Evolutionary conservation across 176 grass and related monocot species (phyloP).

Genomic region (Rhynchospora breviuscula): DNA sequence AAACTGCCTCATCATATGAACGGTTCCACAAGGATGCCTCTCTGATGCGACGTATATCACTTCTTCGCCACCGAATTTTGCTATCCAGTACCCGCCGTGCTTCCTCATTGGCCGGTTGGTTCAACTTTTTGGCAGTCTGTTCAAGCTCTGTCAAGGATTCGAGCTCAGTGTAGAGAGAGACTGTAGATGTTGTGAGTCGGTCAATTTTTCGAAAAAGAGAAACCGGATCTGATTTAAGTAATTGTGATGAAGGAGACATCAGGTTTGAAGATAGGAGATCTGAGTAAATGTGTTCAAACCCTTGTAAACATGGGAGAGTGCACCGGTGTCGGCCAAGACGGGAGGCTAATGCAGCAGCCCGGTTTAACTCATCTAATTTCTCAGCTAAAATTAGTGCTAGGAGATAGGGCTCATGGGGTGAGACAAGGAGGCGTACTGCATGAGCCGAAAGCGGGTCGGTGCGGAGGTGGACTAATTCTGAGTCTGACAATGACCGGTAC

Average conservation of each 20-base stretch:
- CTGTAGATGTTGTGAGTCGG: constrained; percentile 60
- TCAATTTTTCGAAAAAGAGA: constrained; percentile 80
- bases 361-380: constrained; percentile 82
- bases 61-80: constrained; percentile 66
- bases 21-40: constrained; percentile 81
- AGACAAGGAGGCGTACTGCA: constrained; percentile 66
- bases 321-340: constrained; percentile 71
- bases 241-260: constrained; percentile 19
- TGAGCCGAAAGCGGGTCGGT: constrained; percentile 49
- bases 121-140: constrained; percentile 62
- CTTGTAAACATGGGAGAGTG: constrained; percentile 46
- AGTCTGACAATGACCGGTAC: constrained; percentile 72
- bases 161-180: constrained; percentile 67
- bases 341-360: constrained; percentile 59
- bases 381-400: constrained; percentile 78
- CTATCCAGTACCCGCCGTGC: constrained; percentile 59
- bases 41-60: constrained; percentile 59
- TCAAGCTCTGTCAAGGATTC: constrained; percentile 71
- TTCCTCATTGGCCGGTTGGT: constrained; percentile 40
- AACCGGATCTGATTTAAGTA: constrained; percentile 41
- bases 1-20: constrained; percentile 75
- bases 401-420: constrained; percentile 64
- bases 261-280: constrained; percentile 73
- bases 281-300: constrained; percentile 89
- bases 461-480: constrained; percentile 47